Evolutionary conservation across 2,329 filamentous ascomycete species (phyloP).

Genomic region (Chaetomium sp.): DNA sequence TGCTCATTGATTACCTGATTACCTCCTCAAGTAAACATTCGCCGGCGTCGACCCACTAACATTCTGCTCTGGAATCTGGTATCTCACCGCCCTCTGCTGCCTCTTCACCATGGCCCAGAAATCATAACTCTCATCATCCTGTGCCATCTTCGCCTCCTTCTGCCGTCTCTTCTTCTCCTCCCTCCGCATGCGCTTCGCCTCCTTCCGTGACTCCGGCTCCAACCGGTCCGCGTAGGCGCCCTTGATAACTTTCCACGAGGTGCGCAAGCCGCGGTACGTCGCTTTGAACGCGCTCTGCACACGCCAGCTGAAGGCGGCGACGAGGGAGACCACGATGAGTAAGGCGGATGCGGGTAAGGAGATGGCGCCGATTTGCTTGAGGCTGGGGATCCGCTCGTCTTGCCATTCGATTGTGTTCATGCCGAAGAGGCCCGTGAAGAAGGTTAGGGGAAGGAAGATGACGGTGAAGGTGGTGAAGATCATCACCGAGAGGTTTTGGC

Average conservation of each 20-base stretch:
- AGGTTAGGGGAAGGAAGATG: conserved; percentile 57
- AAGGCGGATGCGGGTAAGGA: conserved; percentile 42
- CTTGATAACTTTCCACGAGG: conserved; percentile 12
- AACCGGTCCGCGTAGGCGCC: conserved; percentile 18
- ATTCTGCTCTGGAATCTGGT: conserved; percentile 35
- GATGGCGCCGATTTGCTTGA: conserved; percentile 42
- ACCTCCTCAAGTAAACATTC: not conserved
- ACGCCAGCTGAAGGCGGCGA: conserved; percentile 50
- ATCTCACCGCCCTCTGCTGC: conserved; percentile 24
- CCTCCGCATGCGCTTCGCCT: conserved; percentile 22
- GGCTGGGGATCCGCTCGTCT: conserved; percentile 36
- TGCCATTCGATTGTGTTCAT: conserved; percentile 60
- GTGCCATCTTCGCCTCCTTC: conserved; percentile 22
- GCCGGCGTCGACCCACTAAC: not conserved
- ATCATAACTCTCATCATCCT: conserved; percentile 32
- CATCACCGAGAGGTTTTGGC: conserved; percentile 57
- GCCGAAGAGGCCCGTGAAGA: conserved; percentile 59
- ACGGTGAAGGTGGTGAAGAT: conserved; percentile 60
- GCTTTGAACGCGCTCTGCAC: conserved; percentile 30
- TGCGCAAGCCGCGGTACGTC: conserved; percentile 20
- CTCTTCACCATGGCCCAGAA: conserved; percentile 35
- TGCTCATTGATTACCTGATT: not conserved
- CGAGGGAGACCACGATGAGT: conserved; percentile 44
- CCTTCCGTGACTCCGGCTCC: conserved; percentile 25
- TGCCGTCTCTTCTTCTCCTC: conserved; percentile 18